A percentile compares a stretch with the other conserved stretches of the same genome.
phyloP scores from a whole-genome alignment of 805 yeast genomes.

The Sungouiozyma ichnusensis region DNA sequence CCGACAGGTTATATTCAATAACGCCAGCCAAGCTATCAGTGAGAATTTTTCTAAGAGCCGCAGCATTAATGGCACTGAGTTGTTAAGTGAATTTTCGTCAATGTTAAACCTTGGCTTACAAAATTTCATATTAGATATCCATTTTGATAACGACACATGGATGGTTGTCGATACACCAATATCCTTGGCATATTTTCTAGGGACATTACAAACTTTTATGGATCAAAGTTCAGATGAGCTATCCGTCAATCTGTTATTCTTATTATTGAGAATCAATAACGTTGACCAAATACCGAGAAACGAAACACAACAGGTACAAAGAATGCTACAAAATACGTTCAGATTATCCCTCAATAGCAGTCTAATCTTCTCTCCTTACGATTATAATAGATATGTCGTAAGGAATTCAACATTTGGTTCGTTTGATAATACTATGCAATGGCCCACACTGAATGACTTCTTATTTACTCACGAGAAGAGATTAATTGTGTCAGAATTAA shows the following conservation, averaged over 20 bases:
- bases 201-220: conserved; percentile 28
- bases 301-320: background rate
- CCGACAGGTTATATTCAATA: conserved; percentile 22
- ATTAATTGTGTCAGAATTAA: conserved; percentile 29
- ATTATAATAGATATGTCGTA: conserved; percentile 1
- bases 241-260: conserved; percentile 34
- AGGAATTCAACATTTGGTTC: background rate
- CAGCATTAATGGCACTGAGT: conserved; percentile 7
- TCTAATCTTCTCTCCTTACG: conserved; percentile 24
- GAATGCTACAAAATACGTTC: conserved; percentile 15
- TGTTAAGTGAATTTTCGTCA: conserved; percentile 21
- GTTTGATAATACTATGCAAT: conserved; percentile 7
- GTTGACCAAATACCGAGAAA: background rate
- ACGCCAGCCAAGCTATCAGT: conserved; percentile 26
- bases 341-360: conserved; percentile 10
- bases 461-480: conserved; percentile 29
- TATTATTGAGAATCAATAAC: conserved; percentile 30
- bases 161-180: conserved; percentile 13
- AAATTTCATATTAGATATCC: conserved; percentile 42
- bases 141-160: conserved; percentile 39
- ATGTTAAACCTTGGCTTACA: conserved; percentile 38
- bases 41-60: background rate
- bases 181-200: conserved; percentile 19
- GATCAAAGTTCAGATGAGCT: conserved; percentile 35
- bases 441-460: conserved; percentile 30